Conservation (phyloP, 2,329 filamentous ascomycete species). For the Clonostachys rhizophaga region DNA sequence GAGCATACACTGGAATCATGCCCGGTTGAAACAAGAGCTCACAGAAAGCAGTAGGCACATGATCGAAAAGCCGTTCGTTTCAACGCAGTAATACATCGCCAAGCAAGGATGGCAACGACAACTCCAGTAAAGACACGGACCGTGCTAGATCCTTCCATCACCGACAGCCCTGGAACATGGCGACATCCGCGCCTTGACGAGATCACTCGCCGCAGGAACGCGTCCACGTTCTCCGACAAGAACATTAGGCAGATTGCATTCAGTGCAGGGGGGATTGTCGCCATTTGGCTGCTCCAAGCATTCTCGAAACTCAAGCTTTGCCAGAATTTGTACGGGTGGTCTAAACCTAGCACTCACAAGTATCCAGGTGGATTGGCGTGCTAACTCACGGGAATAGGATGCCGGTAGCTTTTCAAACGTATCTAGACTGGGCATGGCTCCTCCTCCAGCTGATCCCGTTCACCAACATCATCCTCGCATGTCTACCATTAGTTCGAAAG, state of each 20-base stretch:
- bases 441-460: conserved; percentile 52
- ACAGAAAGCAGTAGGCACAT: too few species aligned
- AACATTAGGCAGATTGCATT: conserved; percentile 68
- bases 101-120: conserved; percentile 8
- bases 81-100: background rate
- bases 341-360: background rate
- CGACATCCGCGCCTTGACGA: conserved; percentile 84
- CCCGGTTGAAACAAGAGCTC: too few species aligned
- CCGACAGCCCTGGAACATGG: conserved; percentile 75
- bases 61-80: too few species aligned
- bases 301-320: conserved; percentile 26
- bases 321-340: conserved; percentile 7
- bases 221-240: conserved; percentile 71
- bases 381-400: background rate
- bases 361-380: background rate
- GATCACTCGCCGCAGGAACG: conserved; percentile 76
- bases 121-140: conserved; percentile 35
- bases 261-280: conserved; percentile 51
- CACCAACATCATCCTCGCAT: conserved; percentile 66
- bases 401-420: conserved; percentile 9
- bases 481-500: conserved; percentile 67
- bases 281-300: conserved; percentile 27
- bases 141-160: conserved; percentile 21
- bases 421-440: conserved; percentile 39
- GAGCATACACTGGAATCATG: too few species aligned